A percentile compares a stretch with the other conserved stretches of the same genome.
These are phyloP conservation scores for Schizosaccharomyces japonicus DNA, from an alignment of 805 yeast genomes.

Conservation along the genomic window DNA sequence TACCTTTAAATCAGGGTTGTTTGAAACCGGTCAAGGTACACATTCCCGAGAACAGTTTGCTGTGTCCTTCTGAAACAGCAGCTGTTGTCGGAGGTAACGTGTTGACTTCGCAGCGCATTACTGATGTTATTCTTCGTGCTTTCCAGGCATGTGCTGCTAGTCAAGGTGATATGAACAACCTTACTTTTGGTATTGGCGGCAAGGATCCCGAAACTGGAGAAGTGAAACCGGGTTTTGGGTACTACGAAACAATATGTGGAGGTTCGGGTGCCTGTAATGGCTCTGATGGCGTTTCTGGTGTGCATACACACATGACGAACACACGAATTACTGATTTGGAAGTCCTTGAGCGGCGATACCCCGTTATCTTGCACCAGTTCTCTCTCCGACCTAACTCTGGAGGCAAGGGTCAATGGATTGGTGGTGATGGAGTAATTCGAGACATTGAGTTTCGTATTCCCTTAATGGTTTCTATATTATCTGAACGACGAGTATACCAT, in stretches of 20 bases:
- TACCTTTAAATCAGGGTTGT: constrained; percentile 88
- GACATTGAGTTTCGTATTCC: constrained; percentile 57
- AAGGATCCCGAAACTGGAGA: constrained; percentile 16
- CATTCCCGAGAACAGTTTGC: constrained; percentile 36
- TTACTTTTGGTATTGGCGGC: constrained; percentile 73
- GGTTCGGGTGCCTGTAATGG: constrained; percentile 82
- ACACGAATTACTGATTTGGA: constrained; percentile 84
- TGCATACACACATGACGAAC: constrained; percentile 83
- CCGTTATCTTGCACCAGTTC: constrained; percentile 52
- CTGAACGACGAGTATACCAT: constrained; percentile 63
- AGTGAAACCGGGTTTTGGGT: constrained; percentile 45
- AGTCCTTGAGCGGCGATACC: constrained; percentile 68
- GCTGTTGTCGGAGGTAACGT: constrained; percentile 94
- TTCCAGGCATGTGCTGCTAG: constrained; percentile 82
- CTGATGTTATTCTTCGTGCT: constrained; percentile 70
- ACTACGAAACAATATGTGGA: constrained; percentile 86
- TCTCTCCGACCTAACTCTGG: constrained; percentile 53
- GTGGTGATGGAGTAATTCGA: constrained; percentile 73
- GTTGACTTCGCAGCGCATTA: constrained; percentile 78
- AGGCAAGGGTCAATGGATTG: constrained; percentile 45
- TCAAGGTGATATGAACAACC: constrained; percentile 72
- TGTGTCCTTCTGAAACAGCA: constrained; percentile 60
- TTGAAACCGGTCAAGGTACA: constrained; percentile 48
- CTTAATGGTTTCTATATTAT: constrained; percentile 53
- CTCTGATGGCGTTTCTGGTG: constrained; percentile 75